These are phyloP conservation scores for Mortierella sp. DNA, from an alignment of 371 early-diverging fungal genomes.

Conservation along the genomic window DNA sequence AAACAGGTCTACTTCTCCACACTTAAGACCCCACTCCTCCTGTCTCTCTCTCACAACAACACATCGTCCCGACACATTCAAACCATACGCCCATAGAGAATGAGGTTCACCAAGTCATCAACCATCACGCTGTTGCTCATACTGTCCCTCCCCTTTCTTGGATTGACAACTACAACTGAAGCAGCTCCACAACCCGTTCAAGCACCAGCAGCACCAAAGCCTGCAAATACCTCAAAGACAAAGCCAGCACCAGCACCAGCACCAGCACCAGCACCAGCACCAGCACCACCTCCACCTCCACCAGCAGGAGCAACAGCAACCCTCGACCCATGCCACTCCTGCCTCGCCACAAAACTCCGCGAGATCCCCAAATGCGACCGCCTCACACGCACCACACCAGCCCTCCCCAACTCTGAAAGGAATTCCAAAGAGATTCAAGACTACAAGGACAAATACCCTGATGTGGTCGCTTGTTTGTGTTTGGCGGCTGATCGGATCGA, in stretches of 20 bases:
- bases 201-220: not conserved
- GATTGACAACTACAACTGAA: no score
- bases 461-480: constrained; percentile 25
- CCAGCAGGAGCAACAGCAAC: not conserved
- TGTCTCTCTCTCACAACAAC: no score
- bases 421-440: constrained; percentile 13
- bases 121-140: no score
- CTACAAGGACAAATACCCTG: constrained; percentile 20
- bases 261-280: not conserved
- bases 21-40: no score
- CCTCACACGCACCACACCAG: constrained; percentile 14
- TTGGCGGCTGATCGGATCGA: not conserved
- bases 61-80: no score
- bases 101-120: no score
- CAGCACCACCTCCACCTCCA: not conserved
- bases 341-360: constrained; percentile 57
- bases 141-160: no score
- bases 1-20: no score
- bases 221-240: not conserved
- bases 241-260: not conserved
- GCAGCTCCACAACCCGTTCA: not conserved
- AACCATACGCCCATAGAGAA: no score
- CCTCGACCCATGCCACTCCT: constrained; percentile 5
- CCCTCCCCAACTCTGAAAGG: not conserved
- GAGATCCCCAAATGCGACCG: constrained; percentile 61